These are phyloP conservation scores for Yarrowia sp. DNA, from an alignment of 805 yeast genomes.

Conservation along the genomic window DNA sequence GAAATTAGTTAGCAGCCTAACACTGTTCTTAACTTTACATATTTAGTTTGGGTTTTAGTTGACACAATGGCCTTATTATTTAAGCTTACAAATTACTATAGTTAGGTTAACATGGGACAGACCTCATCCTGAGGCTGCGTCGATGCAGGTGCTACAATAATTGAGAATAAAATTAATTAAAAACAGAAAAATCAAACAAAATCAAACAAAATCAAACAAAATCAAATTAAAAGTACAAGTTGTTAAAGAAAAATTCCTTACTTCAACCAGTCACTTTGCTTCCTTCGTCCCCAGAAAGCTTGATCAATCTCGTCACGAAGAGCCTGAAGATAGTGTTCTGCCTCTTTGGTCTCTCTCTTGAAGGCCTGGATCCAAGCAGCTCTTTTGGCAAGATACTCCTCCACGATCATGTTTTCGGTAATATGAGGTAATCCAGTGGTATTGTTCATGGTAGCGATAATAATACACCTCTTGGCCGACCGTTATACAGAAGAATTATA, in stretches of 20 bases:
- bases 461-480: too few relatives aligned
- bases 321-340: neutral
- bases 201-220: neutral
- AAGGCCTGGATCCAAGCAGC: neutral
- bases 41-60: too few relatives aligned
- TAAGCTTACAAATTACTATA: too few relatives aligned
- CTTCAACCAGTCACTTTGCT: neutral
- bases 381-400: neutral
- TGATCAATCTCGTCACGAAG: neutral
- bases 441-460: neutral
- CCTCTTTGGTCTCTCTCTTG: neutral
- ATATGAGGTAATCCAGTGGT: neutral
- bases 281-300: neutral
- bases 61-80: too few relatives aligned
- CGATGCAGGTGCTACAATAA: neutral
- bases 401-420: neutral
- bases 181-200: neutral
- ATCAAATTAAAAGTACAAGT: too few relatives aligned
- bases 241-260: too few relatives aligned
- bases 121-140: too few relatives aligned
- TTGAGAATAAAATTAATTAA: too few relatives aligned
- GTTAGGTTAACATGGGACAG: too few relatives aligned
- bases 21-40: too few relatives aligned
- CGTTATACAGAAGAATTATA: neutral
- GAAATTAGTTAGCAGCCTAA: too few relatives aligned